Conservation (phyloP, 148 eudicot genomes). For the Amaranthus hypochondriacus region DNA sequence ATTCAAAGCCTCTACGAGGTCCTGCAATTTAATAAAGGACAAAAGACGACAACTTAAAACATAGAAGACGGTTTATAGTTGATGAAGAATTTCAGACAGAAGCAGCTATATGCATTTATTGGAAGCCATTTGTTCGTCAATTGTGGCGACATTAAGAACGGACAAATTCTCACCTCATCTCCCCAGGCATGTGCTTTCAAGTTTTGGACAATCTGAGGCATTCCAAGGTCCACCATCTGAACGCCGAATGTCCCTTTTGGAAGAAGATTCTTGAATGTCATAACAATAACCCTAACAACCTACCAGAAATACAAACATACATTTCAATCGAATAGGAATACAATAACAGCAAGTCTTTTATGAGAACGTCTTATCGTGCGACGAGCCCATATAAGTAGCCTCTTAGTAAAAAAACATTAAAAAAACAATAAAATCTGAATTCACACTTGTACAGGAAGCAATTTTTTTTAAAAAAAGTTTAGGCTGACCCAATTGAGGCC, state of each 20-base stretch:
- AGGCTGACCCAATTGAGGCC: no score
- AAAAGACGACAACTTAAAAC: background rate
- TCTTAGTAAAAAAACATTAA: no score
- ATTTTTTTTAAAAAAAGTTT: no score
- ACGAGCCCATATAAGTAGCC: no score
- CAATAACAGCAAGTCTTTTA: no score
- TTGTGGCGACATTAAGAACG: background rate
- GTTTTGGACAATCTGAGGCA: slow-evolving; percentile 80
- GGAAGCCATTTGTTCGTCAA: background rate
- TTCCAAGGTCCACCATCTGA: slow-evolving; percentile 84
- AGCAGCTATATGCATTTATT: background rate
- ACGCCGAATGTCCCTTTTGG: slow-evolving; percentile 76
- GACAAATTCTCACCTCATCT: slow-evolving; percentile 72
- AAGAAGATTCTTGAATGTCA: slow-evolving; percentile 87
- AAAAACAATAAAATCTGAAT: no score
- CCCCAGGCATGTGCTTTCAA: slow-evolving; percentile 94
- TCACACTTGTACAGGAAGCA: no score
- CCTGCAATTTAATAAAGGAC: slow-evolving; percentile 32
- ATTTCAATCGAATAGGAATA: background rate
- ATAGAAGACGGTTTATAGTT: background rate
- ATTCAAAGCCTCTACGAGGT: slow-evolving; percentile 77
- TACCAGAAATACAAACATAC: slow-evolving; percentile 18
- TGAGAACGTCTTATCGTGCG: no score
- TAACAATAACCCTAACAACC: slow-evolving; percentile 84
- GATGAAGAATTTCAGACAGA: background rate